Percentiles rank a stretch among this genome's conserved stretches.
Evolutionary conservation across 495 filamentous ascomycete genomes (phyloP).

Genomic region (Darksidea phi): DNA sequence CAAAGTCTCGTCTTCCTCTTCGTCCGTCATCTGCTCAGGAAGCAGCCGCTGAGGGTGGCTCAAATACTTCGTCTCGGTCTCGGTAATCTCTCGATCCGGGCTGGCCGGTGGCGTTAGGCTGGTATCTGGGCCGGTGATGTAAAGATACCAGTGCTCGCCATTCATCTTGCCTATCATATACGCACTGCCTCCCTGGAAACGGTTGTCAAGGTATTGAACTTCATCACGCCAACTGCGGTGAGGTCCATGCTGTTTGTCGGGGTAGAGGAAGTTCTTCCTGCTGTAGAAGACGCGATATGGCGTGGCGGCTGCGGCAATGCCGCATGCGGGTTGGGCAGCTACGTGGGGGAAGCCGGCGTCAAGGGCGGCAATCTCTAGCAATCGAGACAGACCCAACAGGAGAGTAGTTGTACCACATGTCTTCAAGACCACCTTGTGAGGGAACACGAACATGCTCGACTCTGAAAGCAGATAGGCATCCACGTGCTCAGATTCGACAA

Average conservation of each 20-base stretch:
- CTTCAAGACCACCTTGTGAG: conserved; percentile 98
- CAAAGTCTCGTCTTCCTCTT: conserved; percentile 77
- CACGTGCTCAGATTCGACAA: conserved; percentile 89
- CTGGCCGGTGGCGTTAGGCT: conserved; percentile 81
- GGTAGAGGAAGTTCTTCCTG: conserved; percentile 96
- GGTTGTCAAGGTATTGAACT: conserved; percentile 83
- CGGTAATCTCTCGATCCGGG: conserved; percentile 53
- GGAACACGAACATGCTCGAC: conserved; percentile 99
- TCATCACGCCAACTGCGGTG: conserved; percentile 98
- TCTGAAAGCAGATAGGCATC: conserved; percentile 98
- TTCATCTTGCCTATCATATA: conserved; percentile 99
- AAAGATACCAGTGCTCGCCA: conserved; percentile 98
- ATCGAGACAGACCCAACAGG: conserved; percentile 79
- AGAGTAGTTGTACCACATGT: conserved; percentile 98
- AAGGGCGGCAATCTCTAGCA: conserved; percentile 84
- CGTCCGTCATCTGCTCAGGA: conserved; percentile 27
- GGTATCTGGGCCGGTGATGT: conserved; percentile 83
- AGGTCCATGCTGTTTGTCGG: conserved; percentile 88
- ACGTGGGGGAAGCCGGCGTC: conserved; percentile 79
- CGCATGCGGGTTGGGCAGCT: conserved; percentile 51
- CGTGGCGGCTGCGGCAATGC: conserved; percentile 68
- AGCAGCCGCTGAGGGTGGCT: conserved; percentile 46
- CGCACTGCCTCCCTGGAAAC: conserved; percentile 88
- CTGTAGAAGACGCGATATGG: conserved; percentile 98
- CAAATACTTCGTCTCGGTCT: conserved; percentile 69